phyloP scores from a whole-genome alignment of 805 yeast species.

The Saccharomycopsis capsularis region DNA sequence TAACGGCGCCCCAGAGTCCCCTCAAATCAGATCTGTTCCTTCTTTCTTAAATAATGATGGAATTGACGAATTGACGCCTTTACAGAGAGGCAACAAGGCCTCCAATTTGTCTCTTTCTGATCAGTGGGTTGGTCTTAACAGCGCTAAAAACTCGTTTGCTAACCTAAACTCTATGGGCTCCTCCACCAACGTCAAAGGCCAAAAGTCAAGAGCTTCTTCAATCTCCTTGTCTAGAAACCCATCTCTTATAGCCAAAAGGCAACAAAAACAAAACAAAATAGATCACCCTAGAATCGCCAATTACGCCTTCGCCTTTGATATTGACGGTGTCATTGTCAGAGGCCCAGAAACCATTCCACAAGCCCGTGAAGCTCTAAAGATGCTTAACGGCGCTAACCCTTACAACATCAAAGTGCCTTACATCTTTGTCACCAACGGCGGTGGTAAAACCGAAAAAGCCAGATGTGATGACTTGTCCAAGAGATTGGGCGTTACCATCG shows the following conservation, averaged over 20 bases:
- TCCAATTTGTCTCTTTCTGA: slow-evolving; percentile 64
- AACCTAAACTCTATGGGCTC: slow-evolving; percentile 8
- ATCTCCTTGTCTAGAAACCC: slow-evolving; percentile 35
- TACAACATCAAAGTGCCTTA: slow-evolving; percentile 76
- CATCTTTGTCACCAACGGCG: slow-evolving; percentile 85
- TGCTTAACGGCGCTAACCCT: slow-evolving; percentile 71
- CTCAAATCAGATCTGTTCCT: slow-evolving; percentile 19
- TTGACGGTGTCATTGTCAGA: slow-evolving; percentile 82
- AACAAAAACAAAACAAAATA: slow-evolving; percentile 45
- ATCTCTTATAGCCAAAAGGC: slow-evolving; percentile 32
- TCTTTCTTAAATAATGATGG: slow-evolving; percentile 70
- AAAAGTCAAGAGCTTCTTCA: slow-evolving; percentile 14
- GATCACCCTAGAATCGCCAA: slow-evolving; percentile 72
- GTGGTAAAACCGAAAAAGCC: slow-evolving; percentile 74
- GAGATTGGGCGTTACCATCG: slow-evolving; percentile 52
- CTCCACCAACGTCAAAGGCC: neutral
- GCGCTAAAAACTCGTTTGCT: slow-evolving; percentile 24
- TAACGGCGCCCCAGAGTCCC: slow-evolving; percentile 6
- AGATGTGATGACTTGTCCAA: slow-evolving; percentile 66
- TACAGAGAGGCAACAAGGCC: slow-evolving; percentile 53
- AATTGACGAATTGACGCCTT: slow-evolving; percentile 59
- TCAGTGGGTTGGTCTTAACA: slow-evolving; percentile 48
- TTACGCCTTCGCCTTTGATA: slow-evolving; percentile 87
- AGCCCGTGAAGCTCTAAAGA: slow-evolving; percentile 62
- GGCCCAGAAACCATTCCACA: slow-evolving; percentile 83